These are phyloP conservation scores for Fagopyrum tataricum DNA, from an alignment of 148 eudicot genomes.

Conservation along the genomic window DNA sequence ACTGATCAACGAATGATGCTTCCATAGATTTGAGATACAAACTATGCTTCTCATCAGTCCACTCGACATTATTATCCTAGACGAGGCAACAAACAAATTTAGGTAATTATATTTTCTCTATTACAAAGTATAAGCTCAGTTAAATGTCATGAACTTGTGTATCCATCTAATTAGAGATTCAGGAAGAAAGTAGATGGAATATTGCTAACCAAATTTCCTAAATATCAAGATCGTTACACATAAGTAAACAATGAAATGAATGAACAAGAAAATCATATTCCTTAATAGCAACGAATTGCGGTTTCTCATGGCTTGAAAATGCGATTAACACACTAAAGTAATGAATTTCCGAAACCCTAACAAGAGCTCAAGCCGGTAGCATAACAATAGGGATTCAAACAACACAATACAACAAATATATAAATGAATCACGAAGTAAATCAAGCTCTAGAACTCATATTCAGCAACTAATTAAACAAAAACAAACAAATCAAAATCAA, in stretches of 20 bases:
- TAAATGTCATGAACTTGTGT: neutral
- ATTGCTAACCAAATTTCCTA: neutral
- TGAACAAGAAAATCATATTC: neutral
- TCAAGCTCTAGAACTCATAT: neutral
- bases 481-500: neutral
- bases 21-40: slow-evolving; percentile 84
- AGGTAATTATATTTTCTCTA: neutral
- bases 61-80: slow-evolving; percentile 23
- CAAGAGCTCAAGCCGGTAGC: too few relatives aligned
- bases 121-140: neutral
- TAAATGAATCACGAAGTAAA: neutral
- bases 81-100: slow-evolving; percentile 21
- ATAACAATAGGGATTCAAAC: too few relatives aligned
- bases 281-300: neutral
- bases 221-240: neutral
- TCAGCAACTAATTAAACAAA: neutral
- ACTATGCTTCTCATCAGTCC: slow-evolving; percentile 94
- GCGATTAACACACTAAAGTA: neutral
- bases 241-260: neutral
- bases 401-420: neutral
- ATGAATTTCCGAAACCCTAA: neutral
- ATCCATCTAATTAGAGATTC: neutral
- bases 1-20: slow-evolving; percentile 71
- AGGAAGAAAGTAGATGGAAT: neutral
- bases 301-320: too few relatives aligned